Percentiles rank a stretch among this genome's conserved stretches.
Evolutionary conservation across 164 flowering plant species (phyloP).

Genomic region (Nymphaea thermarum): DNA sequence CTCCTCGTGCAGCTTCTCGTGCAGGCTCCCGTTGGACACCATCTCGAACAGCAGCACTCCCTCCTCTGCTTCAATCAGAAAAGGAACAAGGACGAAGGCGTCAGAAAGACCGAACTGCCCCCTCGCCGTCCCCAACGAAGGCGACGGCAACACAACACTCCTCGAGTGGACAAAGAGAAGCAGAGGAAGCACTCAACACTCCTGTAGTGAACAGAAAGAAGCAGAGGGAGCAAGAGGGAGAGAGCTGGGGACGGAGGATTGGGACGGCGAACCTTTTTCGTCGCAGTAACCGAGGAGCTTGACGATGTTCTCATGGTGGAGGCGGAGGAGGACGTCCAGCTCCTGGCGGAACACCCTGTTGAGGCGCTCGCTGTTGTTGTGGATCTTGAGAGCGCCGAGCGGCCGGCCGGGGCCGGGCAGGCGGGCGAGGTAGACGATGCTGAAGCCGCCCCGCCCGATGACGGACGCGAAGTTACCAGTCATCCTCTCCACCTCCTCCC

Average conservation of each 20-base stretch:
- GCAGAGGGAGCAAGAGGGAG: no score
- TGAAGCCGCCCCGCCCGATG: constrained; percentile 69
- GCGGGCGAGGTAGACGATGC: constrained; percentile 50
- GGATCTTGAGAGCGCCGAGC: constrained; percentile 50
- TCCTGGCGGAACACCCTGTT: constrained; percentile 48
- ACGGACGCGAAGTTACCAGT: constrained; percentile 32
- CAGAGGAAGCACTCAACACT: no score
- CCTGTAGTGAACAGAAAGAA: no score
- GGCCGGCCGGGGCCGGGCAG: constrained; percentile 15
- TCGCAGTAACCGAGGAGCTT: constrained; percentile 57
- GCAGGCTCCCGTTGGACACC: constrained; percentile 42
- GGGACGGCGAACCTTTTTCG: constrained; percentile 25
- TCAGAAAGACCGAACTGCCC: no score
- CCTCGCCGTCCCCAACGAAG: no score
- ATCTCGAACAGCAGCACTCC: constrained; percentile 59
- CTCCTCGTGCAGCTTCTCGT: constrained; percentile 41
- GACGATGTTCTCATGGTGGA: constrained; percentile 48
- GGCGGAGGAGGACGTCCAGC: constrained; percentile 32
- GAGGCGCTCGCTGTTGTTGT: constrained; percentile 40
- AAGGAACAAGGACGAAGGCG: no score
- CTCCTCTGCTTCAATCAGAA: constrained; percentile 26
- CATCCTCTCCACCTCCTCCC: constrained; percentile 41
- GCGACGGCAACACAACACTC: no score
- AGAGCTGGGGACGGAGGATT: neutral
- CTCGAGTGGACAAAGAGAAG: no score